Conservation (phyloP, 108 stramenopile genomes). For the Stephanodiscus minutulus region DNA sequence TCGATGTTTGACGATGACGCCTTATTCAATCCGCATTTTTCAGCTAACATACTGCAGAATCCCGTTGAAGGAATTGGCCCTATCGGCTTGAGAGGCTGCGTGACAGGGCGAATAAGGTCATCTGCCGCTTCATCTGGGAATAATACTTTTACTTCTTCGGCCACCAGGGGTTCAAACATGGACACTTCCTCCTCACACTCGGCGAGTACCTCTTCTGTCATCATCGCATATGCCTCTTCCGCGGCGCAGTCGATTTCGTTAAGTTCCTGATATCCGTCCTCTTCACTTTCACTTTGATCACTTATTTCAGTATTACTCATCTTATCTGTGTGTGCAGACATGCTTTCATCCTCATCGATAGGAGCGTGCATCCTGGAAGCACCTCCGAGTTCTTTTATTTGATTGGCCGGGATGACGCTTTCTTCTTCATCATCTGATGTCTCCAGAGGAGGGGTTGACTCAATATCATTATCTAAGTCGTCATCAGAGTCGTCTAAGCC, state of each 20-base stretch:
- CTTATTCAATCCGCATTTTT: constrained; percentile 31
- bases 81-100: constrained; percentile 5
- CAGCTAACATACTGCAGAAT: constrained; percentile 37
- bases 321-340: constrained; percentile 32
- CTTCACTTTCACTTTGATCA: constrained; percentile 26
- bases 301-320: constrained; percentile 12
- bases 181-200: constrained; percentile 27
- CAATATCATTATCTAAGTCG: constrained; percentile 64
- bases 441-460: constrained; percentile 34
- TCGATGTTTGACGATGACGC: constrained; percentile 57
- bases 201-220: constrained; percentile 34
- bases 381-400: constrained; percentile 53
- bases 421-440: constrained; percentile 38
- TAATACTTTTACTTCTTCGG: constrained; percentile 22
- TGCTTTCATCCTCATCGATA: constrained; percentile 49
- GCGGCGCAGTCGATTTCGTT: constrained; percentile 32
- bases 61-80: constrained; percentile 7
- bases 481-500: constrained; percentile 71
- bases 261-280: constrained; percentile 12
- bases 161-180: constrained; percentile 26
- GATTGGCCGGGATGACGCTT: constrained; percentile 5
- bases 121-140: constrained; percentile 5
- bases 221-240: constrained; percentile 50
- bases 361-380: constrained; percentile 43
- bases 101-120: neutral